Percentiles rank a stretch among this genome's conserved stretches.
phyloP scores from a whole-genome alignment of 306 rosid genomes.

The Fragaria ananassa region DNA sequence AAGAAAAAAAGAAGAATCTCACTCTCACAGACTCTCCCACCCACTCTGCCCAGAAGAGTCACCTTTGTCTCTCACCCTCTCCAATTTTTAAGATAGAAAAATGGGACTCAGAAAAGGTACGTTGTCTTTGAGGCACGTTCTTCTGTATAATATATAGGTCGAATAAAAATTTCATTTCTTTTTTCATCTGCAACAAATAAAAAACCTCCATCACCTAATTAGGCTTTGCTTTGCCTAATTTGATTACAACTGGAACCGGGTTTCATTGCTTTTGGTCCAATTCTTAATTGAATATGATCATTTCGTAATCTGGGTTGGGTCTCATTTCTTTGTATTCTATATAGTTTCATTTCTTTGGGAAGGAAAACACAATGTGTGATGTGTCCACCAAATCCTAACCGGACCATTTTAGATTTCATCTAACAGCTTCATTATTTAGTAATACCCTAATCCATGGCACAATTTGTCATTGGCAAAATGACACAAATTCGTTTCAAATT shows the following conservation, averaged over 20 bases:
- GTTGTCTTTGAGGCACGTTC: slow-evolving; percentile 4
- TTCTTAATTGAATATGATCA: slow-evolving; percentile 23
- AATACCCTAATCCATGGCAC: not conserved
- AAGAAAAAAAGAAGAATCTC: slow-evolving; percentile 6
- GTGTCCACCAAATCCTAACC: slow-evolving; percentile 11
- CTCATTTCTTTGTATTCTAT: slow-evolving; percentile 9
- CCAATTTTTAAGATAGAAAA: slow-evolving; percentile 14
- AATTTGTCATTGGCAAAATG: not conserved
- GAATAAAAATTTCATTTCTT: not conserved
- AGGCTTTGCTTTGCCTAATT: slow-evolving; percentile 13
- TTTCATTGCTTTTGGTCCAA: slow-evolving; percentile 31
- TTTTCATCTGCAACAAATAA: slow-evolving; percentile 28
- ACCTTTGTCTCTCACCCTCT: slow-evolving; percentile 12
- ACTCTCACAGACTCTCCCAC: slow-evolving; percentile 35
- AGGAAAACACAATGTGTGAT: not conserved
- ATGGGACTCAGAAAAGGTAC: slow-evolving; percentile 11
- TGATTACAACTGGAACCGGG: slow-evolving; percentile 41
- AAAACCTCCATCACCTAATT: slow-evolving; percentile 10
- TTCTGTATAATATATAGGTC: not conserved
- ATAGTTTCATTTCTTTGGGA: not conserved
- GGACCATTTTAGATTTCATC: not conserved
- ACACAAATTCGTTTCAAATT: not conserved
- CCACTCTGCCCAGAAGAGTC: not conserved
- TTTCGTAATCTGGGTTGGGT: slow-evolving; percentile 24
- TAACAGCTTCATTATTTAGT: not conserved